These are phyloP conservation scores for Clausena lansium DNA, from an alignment of 345 rosid species.

Conservation along the genomic window DNA sequence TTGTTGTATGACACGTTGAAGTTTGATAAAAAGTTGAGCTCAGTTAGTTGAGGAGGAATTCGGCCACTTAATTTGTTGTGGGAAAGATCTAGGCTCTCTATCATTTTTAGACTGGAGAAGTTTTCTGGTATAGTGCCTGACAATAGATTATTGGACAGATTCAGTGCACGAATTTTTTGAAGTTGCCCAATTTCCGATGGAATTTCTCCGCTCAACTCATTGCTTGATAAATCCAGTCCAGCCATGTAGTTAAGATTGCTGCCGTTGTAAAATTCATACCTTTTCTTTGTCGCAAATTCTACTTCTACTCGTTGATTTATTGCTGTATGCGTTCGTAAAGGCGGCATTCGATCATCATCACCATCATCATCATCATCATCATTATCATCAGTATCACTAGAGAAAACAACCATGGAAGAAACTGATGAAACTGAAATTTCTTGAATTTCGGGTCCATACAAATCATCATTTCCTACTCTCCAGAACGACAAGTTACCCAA, in stretches of 20 bases:
- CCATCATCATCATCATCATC: no score
- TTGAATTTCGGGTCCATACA: no score
- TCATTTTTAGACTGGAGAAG: not conserved
- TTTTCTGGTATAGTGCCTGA: not conserved
- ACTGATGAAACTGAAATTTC: no score
- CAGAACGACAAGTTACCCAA: not conserved
- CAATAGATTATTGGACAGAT: not conserved
- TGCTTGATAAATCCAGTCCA: not conserved
- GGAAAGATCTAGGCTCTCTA: not conserved
- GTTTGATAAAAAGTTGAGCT: not conserved
- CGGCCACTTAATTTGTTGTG: not conserved
- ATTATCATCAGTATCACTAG: no score
- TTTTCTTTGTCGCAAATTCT: not conserved
- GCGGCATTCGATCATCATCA: no score
- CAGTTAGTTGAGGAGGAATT: not conserved
- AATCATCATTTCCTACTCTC: not conserved
- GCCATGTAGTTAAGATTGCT: not conserved
- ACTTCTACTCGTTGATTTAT: no score
- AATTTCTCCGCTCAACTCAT: not conserved
- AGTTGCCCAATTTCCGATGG: not conserved
- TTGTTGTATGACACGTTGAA: not conserved
- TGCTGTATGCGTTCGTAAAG: fast-evolving
- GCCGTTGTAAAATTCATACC: not conserved
- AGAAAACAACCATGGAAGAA: no score
- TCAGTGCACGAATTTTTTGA: not conserved